Evolutionary conservation across 2,329 filamentous ascomycete genomes (phyloP), one percentile per base, ranked within the genome.

Genomic region (Coniochaeta ligniaria): DNA sequence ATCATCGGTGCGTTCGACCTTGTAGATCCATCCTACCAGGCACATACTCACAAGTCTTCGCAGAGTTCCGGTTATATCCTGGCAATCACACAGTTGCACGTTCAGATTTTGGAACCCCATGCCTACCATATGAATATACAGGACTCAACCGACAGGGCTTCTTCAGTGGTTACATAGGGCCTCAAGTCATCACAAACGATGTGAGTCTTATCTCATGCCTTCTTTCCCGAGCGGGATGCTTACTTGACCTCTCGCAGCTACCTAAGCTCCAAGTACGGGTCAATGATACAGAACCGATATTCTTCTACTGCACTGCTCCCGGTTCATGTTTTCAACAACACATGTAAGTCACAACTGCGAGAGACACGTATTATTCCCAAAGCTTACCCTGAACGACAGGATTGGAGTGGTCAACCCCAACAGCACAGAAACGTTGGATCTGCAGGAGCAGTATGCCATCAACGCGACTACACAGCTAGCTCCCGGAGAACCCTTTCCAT

Each of bases 361-460:
- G n/a, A n/a, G n/a, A n/a, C n/a, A n/a, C n/a, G n/a, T n/a, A n/a
- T n/a, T n/a, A n/a, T n/a, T n/a, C n/a, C n/a, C n/a, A n/a, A n/a
- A n/a, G n/a, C n/a, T n/a, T n/a, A n/a, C n/a, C n/a, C n/a, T n/a
- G n/a, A n/a, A n/a, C n/a, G n/a, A n/a, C n/a, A n/a, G n/a, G n/a
- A 81, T 94, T 17, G 90, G 89, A 3, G 88, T 84, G 1, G 87
- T 94, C 65, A 94, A 93, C 68, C 82, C 87, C 68, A 86, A 83
- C 65, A 59, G 70, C 6, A 82, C 78, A 0, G 73, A 78, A 60
- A 81, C 79, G 0, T 75, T 81, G 45, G 73, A 77, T 8, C 66
- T 71, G 7, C 83, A 86, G 68, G 74, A 79, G 26, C 66, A 75
- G 24, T 77, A 72, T 33, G 80, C 82, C 3, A 67, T 76, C 24